These are phyloP conservation scores for Lupinus albus DNA, from an alignment of 306 rosid species.

Conservation along the genomic window DNA sequence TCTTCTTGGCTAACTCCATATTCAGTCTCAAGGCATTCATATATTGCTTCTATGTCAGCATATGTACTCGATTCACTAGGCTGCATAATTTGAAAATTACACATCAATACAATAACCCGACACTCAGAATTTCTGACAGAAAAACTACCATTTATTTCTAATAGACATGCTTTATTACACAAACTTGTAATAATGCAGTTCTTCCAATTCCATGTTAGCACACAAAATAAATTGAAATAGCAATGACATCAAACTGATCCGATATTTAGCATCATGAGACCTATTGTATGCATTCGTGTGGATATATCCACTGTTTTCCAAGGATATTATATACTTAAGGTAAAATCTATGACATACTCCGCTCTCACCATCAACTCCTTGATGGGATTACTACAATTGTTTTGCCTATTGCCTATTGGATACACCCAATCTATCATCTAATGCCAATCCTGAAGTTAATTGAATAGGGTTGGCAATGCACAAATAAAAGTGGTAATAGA, in stretches of 20 bases:
- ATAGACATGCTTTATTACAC: background rate
- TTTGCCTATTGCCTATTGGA: no score
- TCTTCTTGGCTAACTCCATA: constrained; percentile 98
- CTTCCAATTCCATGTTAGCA: constrained; percentile 12
- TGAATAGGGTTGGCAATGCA: no score
- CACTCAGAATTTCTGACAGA: constrained; percentile 4
- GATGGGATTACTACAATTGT: no score
- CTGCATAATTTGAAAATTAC: constrained; percentile 51
- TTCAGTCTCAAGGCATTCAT: constrained; percentile 86
- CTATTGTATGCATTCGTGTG: background rate
- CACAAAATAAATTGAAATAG: background rate
- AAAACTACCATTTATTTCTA: constrained; percentile 1
- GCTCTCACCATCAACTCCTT: no score
- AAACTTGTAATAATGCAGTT: constrained; percentile 1
- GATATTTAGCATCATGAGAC: constrained; percentile 4
- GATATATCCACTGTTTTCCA: background rate
- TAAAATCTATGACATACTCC: background rate
- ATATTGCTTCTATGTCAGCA: constrained; percentile 94
- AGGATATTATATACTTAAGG: background rate
- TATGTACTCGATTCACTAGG: constrained; percentile 96
- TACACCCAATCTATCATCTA: no score
- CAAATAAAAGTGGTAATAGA: no score
- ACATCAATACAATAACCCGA: background rate
- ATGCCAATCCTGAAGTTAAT: no score
- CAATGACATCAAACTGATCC: constrained; percentile 24